Evolutionary conservation across 192 early-diverging fungal genomes (phyloP).

Genomic region (Rhizophagus clarus): DNA sequence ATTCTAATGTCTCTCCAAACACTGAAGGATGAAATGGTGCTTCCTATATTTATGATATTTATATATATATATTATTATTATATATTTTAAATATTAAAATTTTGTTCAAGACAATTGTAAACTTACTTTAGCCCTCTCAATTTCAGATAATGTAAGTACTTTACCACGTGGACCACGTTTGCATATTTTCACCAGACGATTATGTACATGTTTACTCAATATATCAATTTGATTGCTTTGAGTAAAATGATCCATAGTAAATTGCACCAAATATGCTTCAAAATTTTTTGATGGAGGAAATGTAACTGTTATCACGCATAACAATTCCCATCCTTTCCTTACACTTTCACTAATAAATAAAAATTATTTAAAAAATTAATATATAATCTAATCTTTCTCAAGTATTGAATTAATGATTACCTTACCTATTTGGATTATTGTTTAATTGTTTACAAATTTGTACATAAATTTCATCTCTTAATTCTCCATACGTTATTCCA

Average conservation of each 20-base stretch:
- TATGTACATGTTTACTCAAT: constrained; percentile 52
- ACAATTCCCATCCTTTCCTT: constrained; percentile 84
- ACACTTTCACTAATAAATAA: constrained; percentile 54
- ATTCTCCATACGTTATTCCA: constrained; percentile 70
- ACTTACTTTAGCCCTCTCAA: constrained; percentile 60
- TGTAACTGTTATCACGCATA: constrained; percentile 78
- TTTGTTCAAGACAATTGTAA: not conserved
- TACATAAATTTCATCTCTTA: constrained; percentile 94
- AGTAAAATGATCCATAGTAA: constrained; percentile 67
- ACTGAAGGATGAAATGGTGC: constrained; percentile 84
- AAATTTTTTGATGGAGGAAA: constrained; percentile 93
- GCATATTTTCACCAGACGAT: constrained; percentile 70
- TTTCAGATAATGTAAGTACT: constrained; percentile 66
- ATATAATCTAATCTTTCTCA: not conserved
- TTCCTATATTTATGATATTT: constrained; percentile 43
- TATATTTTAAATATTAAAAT: constrained; percentile 9
- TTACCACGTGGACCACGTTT: constrained; percentile 80
- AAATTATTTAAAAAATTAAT: not conserved
- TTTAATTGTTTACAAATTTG: constrained; percentile 91
- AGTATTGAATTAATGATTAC: not conserved
- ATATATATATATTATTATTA: not conserved
- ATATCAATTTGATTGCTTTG: constrained; percentile 51
- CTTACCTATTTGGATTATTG: constrained; percentile 69
- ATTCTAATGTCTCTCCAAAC: constrained; percentile 88
- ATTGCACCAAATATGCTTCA: constrained; percentile 79